Base-by-base conservation (phyloP, 2,329 filamentous ascomycete species). In the Nigrograna mackinnonii region DNA sequence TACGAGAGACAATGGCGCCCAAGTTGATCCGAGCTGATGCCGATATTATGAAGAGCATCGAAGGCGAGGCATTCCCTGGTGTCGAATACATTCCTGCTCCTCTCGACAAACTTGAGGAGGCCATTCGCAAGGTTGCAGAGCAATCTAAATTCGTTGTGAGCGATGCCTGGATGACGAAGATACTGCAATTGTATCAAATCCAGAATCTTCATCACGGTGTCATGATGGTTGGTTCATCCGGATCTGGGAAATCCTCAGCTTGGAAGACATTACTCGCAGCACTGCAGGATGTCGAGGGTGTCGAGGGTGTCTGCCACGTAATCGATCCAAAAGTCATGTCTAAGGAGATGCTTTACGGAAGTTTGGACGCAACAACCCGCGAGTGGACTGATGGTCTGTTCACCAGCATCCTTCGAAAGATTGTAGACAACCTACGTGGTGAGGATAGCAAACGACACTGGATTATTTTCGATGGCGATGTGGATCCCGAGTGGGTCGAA, bases 291-390 rank as follows among this genome's bases (percentile, higher is more conserved):
- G 89, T 95, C 12, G 94, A 99, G 67, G 86, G 86, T 18, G 79
- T 95, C 5, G 95, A 99, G 69, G 94, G 95, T 22, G 89, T 99
- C 34, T 96, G 85, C 54, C 94, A 99, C 64, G 89, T 99, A 43
- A 99, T 99, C 57, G 94, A 99, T 69, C 95, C 92, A 30, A 99
- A 99, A 74, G 95, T 99, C 69, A 99, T 99, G 94, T 96, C 91
- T 39, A 99, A 99, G 72, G 94, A 99, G 72, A 89, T 89, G 18
- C 77, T 99, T 4, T 99, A 99, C 62, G 94, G 94, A 64, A 96
- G 85, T 57, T 79, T 99, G 36, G 94, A 99, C 68, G 91, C 89
- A 44, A 99, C 94, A 2, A 99, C 94, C 2, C 85, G 94, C 58
- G 94, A 99, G 70, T 99, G 94, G 94, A 99, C 94, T 0, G 95